Evolutionary conservation across 129 eudicot species (phyloP), one percentile per base, ranked within the genome.

Genomic region (Flaveria robusta): DNA sequence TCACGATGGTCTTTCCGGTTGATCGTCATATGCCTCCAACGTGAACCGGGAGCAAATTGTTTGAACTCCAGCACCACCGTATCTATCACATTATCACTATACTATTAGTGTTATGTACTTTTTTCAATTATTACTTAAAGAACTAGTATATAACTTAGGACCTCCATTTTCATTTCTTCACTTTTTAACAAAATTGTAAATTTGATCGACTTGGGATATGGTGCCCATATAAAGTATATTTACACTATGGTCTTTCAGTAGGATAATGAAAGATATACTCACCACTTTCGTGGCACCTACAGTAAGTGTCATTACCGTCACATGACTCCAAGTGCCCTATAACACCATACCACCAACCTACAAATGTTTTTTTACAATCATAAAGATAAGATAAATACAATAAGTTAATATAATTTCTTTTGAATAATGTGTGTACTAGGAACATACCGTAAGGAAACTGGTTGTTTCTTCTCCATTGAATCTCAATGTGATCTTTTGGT

Each of bases 281-380:
- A 89, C 96, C 88, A 49, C 84, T 92, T 77, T 77, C 76, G 29
- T 74, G 83, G 82, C 97, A 92, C 20, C 77, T 83, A 74, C 96
- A 92, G 77, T 86, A 86, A 82, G 50, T 80, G 23, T 67, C 71
- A 67, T 86, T 89, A 46, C 93, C 91, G 70, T 87, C 97, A 60
- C 96, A 92, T 62, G 87, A 73, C 79, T 92, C 93, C 76, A 92
- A 81, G 78, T 92, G 96, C 47, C 97, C 93, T 10, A 92, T 86
- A 80, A 86, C 83, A 47, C 96, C 96, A 83, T 92, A 92, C 97
- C 97, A 92, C 97, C 97, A 92, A 50, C 97, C 96, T 92, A 81
- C 83, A 79, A 42, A 9, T 55, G 16, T 22, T 41, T 54, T 12
- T 80, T 9, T 6, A 66, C 29, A 73, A 13, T 65, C 47, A 55